Percentiles rank a stretch among this genome's conserved stretches.
phyloP scores from a whole-genome alignment of 116 monocot genomes.

The Dioscorea cayenensis region DNA sequence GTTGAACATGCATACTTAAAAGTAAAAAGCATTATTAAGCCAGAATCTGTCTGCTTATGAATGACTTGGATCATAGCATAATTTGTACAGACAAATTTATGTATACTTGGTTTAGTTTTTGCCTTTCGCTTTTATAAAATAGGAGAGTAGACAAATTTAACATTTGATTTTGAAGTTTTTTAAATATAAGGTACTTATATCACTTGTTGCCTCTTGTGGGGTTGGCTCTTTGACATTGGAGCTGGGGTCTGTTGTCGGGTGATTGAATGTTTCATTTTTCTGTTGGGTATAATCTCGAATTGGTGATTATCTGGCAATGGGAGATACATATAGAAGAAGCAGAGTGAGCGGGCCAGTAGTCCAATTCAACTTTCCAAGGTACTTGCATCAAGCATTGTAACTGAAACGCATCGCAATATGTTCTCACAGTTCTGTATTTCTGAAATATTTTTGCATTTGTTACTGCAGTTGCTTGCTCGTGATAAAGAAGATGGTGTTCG shows the following conservation, averaged over 20 bases:
- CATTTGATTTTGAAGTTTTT: not conserved
- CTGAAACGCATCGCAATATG: not conserved
- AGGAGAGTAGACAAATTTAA: not conserved
- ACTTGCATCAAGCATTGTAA: not conserved
- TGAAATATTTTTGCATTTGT: not conserved
- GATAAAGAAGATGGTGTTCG: conserved; percentile 83
- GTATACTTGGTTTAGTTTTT: not conserved
- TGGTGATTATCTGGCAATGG: conserved; percentile 43
- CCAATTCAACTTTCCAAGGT: conserved; percentile 99
- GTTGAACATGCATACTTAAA: too few relatives aligned
- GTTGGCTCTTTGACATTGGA: conserved; percentile 99
- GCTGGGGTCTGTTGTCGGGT: conserved; percentile 69
- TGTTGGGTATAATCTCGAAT: conserved; percentile 22
- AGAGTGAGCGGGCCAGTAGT: conserved; percentile 38
- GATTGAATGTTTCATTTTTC: conserved; percentile 35
- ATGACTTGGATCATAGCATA: too few relatives aligned
- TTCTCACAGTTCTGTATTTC: not conserved
- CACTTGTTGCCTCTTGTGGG: conserved; percentile 69
- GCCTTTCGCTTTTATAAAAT: not conserved
- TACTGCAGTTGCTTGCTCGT: conserved; percentile 74
- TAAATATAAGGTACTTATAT: conserved; percentile 47
- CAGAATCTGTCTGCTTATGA: too few relatives aligned
- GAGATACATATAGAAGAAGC: conserved; percentile 76
- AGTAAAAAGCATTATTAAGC: too few relatives aligned
- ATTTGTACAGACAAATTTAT: too few relatives aligned